Conservation (phyloP, 2,329 filamentous ascomycete species). For the Neurospora sp. region DNA sequence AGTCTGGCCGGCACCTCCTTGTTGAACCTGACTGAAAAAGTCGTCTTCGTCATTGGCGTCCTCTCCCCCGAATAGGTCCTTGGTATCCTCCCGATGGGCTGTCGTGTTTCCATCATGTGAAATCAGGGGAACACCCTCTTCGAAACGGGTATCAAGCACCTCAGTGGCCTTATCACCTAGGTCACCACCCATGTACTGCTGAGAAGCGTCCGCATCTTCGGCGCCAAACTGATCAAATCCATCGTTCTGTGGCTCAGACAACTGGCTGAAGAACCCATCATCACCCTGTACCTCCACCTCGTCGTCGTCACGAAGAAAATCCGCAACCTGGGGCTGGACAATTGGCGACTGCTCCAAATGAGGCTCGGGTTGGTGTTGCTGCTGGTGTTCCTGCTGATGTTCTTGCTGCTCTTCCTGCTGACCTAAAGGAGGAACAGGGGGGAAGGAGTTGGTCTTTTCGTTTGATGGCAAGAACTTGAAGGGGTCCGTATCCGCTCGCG, state of each 20-base stretch:
- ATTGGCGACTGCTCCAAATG: conserved; percentile 28
- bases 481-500: conserved; percentile 42
- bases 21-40: conserved; percentile 49
- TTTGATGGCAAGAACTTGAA: conserved; percentile 49
- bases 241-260: conserved; percentile 7
- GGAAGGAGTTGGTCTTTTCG: conserved; percentile 55
- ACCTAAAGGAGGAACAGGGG: conserved; percentile 37
- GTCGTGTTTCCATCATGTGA: conserved; percentile 23
- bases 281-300: conserved; percentile 34
- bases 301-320: conserved; percentile 44
- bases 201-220: conserved; percentile 16
- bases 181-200: conserved; percentile 34
- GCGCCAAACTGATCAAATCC: conserved; percentile 12
- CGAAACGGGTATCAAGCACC: conserved; percentile 49
- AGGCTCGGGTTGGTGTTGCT: conserved; percentile 6
- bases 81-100: background rate
- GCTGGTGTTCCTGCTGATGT: background rate
- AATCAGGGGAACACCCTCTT: conserved; percentile 60
- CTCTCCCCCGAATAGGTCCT: conserved; percentile 31
- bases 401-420: background rate
- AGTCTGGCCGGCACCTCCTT: conserved; percentile 19
- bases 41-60: conserved; percentile 41
- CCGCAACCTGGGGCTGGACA: conserved; percentile 39
- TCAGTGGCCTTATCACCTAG: conserved; percentile 30
- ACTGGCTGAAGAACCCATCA: conserved; percentile 20